Evolutionary conservation across 2,329 filamentous ascomycete species (phyloP), one percentile per base, ranked within the genome.

Genomic region (Verticillium longisporum): DNA sequence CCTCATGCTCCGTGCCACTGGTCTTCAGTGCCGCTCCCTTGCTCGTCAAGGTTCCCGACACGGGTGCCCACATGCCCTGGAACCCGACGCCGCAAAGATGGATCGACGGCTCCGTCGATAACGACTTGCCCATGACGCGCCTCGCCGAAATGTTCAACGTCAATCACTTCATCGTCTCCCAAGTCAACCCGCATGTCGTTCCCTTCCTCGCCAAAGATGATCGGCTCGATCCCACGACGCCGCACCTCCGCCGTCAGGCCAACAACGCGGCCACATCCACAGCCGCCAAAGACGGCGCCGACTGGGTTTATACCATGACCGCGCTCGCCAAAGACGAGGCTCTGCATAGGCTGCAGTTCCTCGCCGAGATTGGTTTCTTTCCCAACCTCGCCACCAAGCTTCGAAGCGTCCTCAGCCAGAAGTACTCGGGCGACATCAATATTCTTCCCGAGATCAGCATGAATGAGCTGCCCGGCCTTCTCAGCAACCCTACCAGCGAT

Each of bases 141-240:
- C 80, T 98, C 15, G 88, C 92, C 1, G 92, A 97, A 70, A 93
- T 97, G 89, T 97, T 97, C 79, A 97, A 97, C 70, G 93, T 97
- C 71, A 97, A 97, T 70, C 94, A 97, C 72, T 97, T 97, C 71
- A 97, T 98, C 66, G 94, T 97, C 18, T 97, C 92, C 0, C 94
- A 98, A 72, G 92, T 97, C 58, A 98, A 98, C 68, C 94, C 94
- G 0, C 94, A 98, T 68, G 91, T 97, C 9, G 86, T 96, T 0
- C 91, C 92, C 0, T 97, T 98, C 68, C 77, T 97, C 15, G 80
- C 85, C 15, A 90, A 88, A 66, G 90, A 96, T 61, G 89, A 92
- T 63, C 81, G 83, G 32, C 73, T 83, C 1, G 74, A 75, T 6
- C 66, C 71, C 0, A 61, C 65, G 37, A 67, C 67, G 5, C 69